A percentile compares a stretch with the other conserved stretches of the same genome.
Evolutionary conservation across 768 basidiomycete genomes (phyloP).

Genomic region (Phallus indusiatus): DNA sequence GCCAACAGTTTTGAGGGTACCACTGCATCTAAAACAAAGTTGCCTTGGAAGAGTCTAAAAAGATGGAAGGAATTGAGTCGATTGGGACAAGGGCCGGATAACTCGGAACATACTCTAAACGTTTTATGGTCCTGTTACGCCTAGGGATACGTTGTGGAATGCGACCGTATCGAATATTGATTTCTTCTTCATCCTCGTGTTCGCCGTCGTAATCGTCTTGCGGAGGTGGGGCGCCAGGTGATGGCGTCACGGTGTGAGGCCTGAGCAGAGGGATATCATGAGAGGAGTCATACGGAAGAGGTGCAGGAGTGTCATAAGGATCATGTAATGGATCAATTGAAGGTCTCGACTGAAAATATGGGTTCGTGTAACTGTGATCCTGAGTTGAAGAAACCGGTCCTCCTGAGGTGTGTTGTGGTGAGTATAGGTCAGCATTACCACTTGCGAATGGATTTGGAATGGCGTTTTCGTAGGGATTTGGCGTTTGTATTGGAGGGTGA

Average conservation of each 20-base stretch:
- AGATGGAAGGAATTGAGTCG: neutral
- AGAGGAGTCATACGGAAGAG: constrained; percentile 37
- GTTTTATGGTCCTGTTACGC: constrained; percentile 89
- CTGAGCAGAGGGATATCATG: constrained; percentile 61
- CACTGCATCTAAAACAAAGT: constrained; percentile 83
- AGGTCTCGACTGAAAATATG: neutral
- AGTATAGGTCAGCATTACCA: constrained; percentile 11
- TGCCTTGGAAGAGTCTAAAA: constrained; percentile 75
- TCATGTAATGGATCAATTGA: constrained; percentile 1
- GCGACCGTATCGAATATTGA: constrained; percentile 75
- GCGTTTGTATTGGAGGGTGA: constrained; percentile 17
- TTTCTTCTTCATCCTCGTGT: constrained; percentile 29
- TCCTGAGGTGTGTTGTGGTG: constrained; percentile 14
- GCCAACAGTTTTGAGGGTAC: constrained; percentile 89
- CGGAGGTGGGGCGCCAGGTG: constrained; percentile 8
- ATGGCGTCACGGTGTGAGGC: constrained; percentile 20
- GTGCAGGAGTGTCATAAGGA: constrained; percentile 15
- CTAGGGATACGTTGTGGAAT: constrained; percentile 88
- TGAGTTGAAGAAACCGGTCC: constrained; percentile 13
- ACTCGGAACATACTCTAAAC: constrained; percentile 57
- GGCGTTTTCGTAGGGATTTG: constrained; percentile 14
- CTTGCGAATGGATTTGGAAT: constrained; percentile 7
- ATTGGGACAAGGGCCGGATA: neutral
- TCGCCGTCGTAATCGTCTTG: constrained; percentile 9
- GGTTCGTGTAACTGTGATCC: neutral